A percentile compares a stretch with the other conserved stretches of the same genome.
phyloP scores from a whole-genome alignment of 176 grass and related monocot genomes.

The Secale cereale region DNA sequence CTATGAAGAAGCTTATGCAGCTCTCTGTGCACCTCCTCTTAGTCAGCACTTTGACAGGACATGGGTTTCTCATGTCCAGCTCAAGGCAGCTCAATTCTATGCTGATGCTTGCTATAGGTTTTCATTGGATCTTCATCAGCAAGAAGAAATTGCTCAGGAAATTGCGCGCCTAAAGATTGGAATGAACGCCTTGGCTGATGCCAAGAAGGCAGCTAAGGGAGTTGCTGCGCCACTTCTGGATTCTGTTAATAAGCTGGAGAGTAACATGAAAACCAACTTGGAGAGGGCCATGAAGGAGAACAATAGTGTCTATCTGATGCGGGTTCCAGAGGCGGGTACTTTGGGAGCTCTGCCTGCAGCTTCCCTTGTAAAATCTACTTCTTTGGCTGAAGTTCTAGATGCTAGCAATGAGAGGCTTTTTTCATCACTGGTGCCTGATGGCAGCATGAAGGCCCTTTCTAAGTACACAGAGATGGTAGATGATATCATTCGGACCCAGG shows the following conservation, averaged over 20 bases:
- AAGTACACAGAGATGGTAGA: conserved; percentile 99
- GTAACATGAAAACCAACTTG: conserved; percentile 78
- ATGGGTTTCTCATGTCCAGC: conserved; percentile 92
- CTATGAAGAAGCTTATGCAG: conserved; percentile 92
- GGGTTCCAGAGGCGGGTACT: conserved; percentile 75
- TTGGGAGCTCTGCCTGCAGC: conserved; percentile 68
- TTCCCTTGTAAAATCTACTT: conserved; percentile 77
- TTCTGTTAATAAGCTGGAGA: conserved; percentile 78
- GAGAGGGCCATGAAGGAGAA: conserved; percentile 95
- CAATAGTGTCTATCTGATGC: conserved; percentile 95
- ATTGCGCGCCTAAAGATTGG: conserved; percentile 91
- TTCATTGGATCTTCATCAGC: conserved; percentile 87
- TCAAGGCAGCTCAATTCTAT: conserved; percentile 97
- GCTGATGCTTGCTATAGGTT: conserved; percentile 88
- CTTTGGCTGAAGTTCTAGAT: conserved; percentile 82
- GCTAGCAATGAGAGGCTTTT: conserved; percentile 93
- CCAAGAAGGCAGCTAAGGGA: conserved; percentile 80
- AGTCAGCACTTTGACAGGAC: conserved; percentile 93
- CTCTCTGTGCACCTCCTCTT: conserved; percentile 61
- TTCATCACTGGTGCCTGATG: conserved; percentile 86
- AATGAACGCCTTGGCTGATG: conserved; percentile 73
- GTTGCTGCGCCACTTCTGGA: conserved; percentile 80
- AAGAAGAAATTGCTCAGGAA: conserved; percentile 95
- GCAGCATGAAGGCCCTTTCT: conserved; percentile 94
- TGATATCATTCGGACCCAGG: conserved; percentile 85